Percentiles rank a stretch among this genome's conserved stretches.
Conservation (phyloP, 2,329 filamentous ascomycete genomes). For the Verticillium longisporum region DNA sequence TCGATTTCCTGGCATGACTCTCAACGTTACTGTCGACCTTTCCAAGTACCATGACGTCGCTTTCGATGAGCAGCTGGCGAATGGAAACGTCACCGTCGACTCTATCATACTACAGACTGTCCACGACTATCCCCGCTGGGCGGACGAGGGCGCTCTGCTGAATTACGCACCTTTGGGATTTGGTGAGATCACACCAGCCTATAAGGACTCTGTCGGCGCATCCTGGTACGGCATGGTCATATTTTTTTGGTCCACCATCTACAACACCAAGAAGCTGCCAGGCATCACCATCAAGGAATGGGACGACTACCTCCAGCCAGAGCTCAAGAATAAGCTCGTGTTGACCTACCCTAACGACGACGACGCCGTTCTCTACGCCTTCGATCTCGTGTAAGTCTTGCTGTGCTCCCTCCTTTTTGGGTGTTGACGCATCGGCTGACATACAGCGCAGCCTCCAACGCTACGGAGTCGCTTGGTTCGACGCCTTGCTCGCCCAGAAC, state of each 20-base stretch:
- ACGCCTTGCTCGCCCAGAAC: conserved; percentile 38
- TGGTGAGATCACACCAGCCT: conserved; percentile 30
- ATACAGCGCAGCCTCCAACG: conserved; percentile 23
- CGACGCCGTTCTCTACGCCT: conserved; percentile 45
- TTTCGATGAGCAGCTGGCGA: conserved; percentile 36
- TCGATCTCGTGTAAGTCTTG: conserved; percentile 35
- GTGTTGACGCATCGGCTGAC: neutral
- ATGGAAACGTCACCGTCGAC: conserved; percentile 33
- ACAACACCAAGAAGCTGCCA: conserved; percentile 25
- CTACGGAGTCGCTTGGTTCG: conserved; percentile 38
- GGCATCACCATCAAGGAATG: conserved; percentile 29
- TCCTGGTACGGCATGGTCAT: conserved; percentile 33
- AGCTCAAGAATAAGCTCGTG: conserved; percentile 46
- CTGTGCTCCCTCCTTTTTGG: neutral
- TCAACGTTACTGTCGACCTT: conserved; percentile 47
- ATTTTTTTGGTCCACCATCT: conserved; percentile 28
- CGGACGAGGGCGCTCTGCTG: conserved; percentile 35
- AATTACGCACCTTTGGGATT: conserved; percentile 42
- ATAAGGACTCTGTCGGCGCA: conserved; percentile 33
- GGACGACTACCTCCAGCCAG: conserved; percentile 35
- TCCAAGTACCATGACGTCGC: conserved; percentile 47
- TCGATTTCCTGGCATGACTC: conserved; percentile 40
- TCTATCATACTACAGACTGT: conserved; percentile 41
- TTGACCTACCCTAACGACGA: conserved; percentile 53
- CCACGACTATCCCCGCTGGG: conserved; percentile 46